Conservation (phyloP, 176 grass and related monocot species). For the Carex pumila region DNA sequence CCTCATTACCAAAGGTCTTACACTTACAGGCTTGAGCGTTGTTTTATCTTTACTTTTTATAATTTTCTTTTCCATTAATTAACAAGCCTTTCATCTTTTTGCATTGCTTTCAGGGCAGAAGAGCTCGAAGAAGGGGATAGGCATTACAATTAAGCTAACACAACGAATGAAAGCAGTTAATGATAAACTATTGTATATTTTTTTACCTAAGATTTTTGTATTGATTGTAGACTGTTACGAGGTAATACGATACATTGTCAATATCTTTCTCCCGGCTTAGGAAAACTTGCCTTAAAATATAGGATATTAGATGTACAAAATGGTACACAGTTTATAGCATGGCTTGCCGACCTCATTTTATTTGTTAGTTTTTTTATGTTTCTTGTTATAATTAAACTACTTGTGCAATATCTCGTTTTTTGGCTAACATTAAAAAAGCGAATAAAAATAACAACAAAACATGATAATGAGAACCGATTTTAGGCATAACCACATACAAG, state of each 20-base stretch:
- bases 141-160: neutral
- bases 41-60: neutral
- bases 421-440: too few relatives aligned
- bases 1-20: slow-evolving; percentile 12
- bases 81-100: neutral
- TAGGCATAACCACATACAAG: too few relatives aligned
- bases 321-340: neutral
- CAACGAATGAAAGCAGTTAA: neutral
- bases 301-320: neutral
- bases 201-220: neutral
- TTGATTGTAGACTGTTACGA: neutral
- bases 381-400: too few relatives aligned
- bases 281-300: neutral
- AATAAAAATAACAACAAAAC: too few relatives aligned
- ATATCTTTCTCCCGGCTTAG: neutral
- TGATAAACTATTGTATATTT: neutral
- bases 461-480: too few relatives aligned
- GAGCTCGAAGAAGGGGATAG: slow-evolving; percentile 4
- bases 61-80: neutral
- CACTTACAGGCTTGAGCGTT: neutral
- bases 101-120: slow-evolving; percentile 3
- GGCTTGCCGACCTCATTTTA: neutral
- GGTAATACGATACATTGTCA: neutral
- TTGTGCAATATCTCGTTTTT: too few relatives aligned
- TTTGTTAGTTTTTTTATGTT: neutral